These are phyloP conservation scores for Kluyveromyces siamensis DNA, from an alignment of 805 yeast genomes.

Conservation along the genomic window DNA sequence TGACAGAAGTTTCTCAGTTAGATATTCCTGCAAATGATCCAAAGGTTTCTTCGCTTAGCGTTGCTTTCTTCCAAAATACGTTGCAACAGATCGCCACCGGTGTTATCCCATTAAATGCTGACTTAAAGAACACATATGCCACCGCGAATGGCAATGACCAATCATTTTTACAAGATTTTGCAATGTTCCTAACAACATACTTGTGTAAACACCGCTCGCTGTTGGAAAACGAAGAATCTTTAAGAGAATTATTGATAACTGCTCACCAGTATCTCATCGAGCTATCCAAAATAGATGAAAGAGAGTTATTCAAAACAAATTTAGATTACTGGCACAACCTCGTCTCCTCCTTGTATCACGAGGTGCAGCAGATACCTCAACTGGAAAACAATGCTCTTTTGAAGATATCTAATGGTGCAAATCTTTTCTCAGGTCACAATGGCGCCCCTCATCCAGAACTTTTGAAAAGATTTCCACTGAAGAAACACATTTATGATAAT, in stretches of 20 bases:
- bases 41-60: constrained; percentile 38
- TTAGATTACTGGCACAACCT: constrained; percentile 90
- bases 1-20: constrained; percentile 81
- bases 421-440: constrained; percentile 37
- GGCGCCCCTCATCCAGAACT: constrained; percentile 85
- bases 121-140: constrained; percentile 62
- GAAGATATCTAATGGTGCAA: constrained; percentile 46
- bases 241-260: constrained; percentile 51
- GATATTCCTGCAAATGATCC: constrained; percentile 44
- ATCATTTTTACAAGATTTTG: constrained; percentile 89
- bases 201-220: constrained; percentile 61
- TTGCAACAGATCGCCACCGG: constrained; percentile 55
- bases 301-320: constrained; percentile 92
- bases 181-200: constrained; percentile 84
- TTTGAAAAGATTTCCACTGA: constrained; percentile 68
- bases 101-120: constrained; percentile 65
- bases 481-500: constrained; percentile 76
- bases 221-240: constrained; percentile 47
- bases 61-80: constrained; percentile 59
- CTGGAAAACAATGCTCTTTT: constrained; percentile 65
- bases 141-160: constrained; percentile 77
- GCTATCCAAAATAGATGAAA: constrained; percentile 83
- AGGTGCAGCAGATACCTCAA: constrained; percentile 72
- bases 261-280: constrained; percentile 77
- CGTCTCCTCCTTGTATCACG: constrained; percentile 75